These are phyloP conservation scores for Coemansia sp. DNA, from an alignment of 192 early-diverging fungal species.

Conservation along the genomic window DNA sequence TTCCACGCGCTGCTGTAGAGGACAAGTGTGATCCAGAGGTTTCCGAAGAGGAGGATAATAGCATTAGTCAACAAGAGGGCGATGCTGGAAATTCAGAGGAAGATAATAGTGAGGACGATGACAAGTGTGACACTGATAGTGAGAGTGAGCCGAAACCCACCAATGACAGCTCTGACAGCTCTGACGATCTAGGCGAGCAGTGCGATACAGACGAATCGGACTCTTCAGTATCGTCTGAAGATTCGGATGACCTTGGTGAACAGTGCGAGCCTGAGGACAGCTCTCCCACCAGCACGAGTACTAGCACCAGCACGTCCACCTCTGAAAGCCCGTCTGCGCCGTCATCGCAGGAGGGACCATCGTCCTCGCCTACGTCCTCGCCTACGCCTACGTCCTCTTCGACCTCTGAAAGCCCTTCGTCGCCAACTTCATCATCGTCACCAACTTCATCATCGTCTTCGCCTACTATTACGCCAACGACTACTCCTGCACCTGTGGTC, in stretches of 20 bases:
- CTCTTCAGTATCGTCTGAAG: not conserved
- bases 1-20: not conserved
- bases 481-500: slow-evolving; percentile 8
- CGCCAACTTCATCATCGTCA: not conserved
- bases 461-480: not conserved
- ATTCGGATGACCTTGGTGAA: not conserved
- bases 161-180: not conserved
- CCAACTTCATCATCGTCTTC: not conserved
- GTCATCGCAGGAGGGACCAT: not conserved
- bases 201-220: not conserved
- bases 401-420: not conserved
- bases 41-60: not conserved
- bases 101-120: not conserved
- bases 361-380: not conserved
- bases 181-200: not conserved
- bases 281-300: not conserved
- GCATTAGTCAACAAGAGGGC: not conserved
- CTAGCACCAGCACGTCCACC: not conserved
- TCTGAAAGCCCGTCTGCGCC: not conserved
- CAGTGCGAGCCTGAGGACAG: slow-evolving; percentile 13
- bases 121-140: not conserved
- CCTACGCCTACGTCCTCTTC: not conserved
- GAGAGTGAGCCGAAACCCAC: not conserved
- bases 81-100: not conserved
- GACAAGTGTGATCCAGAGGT: slow-evolving; percentile 4